Evolutionary conservation across 2,329 filamentous ascomycete species (phyloP).

Genomic region (Lasiodiplodia sp.): DNA sequence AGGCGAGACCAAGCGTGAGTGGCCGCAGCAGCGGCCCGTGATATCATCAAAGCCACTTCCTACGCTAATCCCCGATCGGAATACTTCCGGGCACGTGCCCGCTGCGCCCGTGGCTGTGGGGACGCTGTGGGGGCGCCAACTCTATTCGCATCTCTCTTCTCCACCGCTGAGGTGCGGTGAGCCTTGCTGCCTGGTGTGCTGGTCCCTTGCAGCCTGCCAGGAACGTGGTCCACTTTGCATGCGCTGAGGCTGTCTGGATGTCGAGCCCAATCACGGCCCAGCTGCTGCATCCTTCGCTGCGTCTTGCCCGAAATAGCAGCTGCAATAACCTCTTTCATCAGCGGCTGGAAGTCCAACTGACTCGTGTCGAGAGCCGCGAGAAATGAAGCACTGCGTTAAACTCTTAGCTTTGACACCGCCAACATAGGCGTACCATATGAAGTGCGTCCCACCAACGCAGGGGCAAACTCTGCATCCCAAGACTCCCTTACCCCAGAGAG

Average conservation of each 20-base stretch:
- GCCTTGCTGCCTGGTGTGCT: neutral
- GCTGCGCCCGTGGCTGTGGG: conserved; percentile 16
- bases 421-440: too few species aligned
- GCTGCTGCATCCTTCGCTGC: neutral
- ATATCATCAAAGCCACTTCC: conserved; percentile 19
- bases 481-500: neutral
- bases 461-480: neutral
- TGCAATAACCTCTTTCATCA: neutral
- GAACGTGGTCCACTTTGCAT: neutral
- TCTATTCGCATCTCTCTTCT: conserved; percentile 11
- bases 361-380: neutral
- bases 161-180: neutral
- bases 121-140: conserved; percentile 1
- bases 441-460: neutral
- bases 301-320: neutral
- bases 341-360: neutral
- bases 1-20: neutral
- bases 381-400: conserved; percentile 3
- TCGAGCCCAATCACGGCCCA: neutral
- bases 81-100: neutral
- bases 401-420: neutral
- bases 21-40: conserved; percentile 17
- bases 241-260: neutral
- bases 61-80: neutral
- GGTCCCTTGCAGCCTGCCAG: conserved; percentile 7